A percentile compares a stretch with the other conserved stretches of the same genome.
These are phyloP conservation scores for Cadophora sp. DNA, from an alignment of 2,329 filamentous ascomycete genomes.

Conservation along the genomic window DNA sequence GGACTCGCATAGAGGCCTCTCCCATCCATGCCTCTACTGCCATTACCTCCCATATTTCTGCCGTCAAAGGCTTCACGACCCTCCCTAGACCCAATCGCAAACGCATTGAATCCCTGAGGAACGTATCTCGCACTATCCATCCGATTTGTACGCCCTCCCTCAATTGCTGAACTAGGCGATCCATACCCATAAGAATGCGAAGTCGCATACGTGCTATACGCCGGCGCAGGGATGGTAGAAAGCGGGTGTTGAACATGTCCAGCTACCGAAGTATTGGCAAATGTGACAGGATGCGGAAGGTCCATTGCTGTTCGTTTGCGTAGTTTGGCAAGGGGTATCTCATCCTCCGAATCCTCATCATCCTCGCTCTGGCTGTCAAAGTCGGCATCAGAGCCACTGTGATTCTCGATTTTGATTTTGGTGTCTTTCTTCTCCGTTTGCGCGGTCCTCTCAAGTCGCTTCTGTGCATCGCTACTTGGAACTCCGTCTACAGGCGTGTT, in stretches of 20 bases:
- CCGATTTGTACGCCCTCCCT: background rate
- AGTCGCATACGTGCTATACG: background rate
- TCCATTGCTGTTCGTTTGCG: constrained; percentile 16
- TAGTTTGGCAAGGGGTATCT: constrained; percentile 37
- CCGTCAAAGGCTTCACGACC: background rate
- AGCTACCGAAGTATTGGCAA: background rate
- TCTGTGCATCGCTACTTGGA: background rate
- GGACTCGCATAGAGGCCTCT: constrained; percentile 9
- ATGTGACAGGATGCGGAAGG: background rate
- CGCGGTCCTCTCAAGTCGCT: background rate
- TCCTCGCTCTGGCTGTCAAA: constrained; percentile 9
- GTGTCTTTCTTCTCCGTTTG: background rate
- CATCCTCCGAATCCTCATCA: constrained; percentile 34
- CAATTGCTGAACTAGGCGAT: background rate
- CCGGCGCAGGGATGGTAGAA: background rate
- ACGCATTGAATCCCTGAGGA: background rate
- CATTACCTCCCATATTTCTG: background rate
- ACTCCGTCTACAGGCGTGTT: background rate
- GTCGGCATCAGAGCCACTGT: constrained; percentile 13
- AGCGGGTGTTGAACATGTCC: background rate
- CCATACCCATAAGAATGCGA: background rate
- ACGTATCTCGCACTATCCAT: background rate
- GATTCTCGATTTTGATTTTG: constrained; percentile 20
- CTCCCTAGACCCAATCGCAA: background rate
- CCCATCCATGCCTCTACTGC: background rate